A percentile compares a stretch with the other conserved stretches of the same genome.
These are phyloP conservation scores for Hemileia vastatrix DNA, from an alignment of 1,284 basidiomycete species.

Conservation along the genomic window DNA sequence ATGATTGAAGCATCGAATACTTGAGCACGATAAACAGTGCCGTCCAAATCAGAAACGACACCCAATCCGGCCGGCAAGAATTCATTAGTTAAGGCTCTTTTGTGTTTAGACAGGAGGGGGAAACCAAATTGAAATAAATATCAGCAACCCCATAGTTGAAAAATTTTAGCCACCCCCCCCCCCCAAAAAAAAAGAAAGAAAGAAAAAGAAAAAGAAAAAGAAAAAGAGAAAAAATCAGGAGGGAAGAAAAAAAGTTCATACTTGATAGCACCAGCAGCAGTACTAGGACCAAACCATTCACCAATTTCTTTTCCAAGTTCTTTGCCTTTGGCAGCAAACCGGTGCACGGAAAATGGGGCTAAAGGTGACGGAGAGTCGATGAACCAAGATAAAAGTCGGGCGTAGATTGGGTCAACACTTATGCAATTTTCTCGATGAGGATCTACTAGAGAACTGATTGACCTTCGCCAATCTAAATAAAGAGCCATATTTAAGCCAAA, in stretches of 20 bases:
- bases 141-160: no score
- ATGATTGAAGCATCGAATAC: slow-evolving; percentile 5
- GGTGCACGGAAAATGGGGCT: slow-evolving; percentile 91
- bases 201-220: neutral
- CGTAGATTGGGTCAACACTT: slow-evolving; percentile 53
- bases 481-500: neutral
- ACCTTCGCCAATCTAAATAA: slow-evolving; percentile 66
- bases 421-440: no score
- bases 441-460: slow-evolving; percentile 47
- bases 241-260: slow-evolving; percentile 44
- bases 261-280: slow-evolving; percentile 90
- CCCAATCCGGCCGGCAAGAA: slow-evolving; percentile 73
- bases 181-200: neutral
- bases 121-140: no score
- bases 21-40: slow-evolving; percentile 57
- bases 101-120: no score
- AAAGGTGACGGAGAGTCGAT: slow-evolving; percentile 76
- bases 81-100: slow-evolving; percentile 55
- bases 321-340: slow-evolving; percentile 89
- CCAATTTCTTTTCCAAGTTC: slow-evolving; percentile 82
- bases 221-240: neutral
- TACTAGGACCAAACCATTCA: slow-evolving; percentile 96
- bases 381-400: slow-evolving; percentile 86
- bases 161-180: no score
- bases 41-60: slow-evolving; percentile 72